These are phyloP conservation scores for Acanthochlamys bracteata DNA, from an alignment of 106 monocot species.

Conservation along the genomic window DNA sequence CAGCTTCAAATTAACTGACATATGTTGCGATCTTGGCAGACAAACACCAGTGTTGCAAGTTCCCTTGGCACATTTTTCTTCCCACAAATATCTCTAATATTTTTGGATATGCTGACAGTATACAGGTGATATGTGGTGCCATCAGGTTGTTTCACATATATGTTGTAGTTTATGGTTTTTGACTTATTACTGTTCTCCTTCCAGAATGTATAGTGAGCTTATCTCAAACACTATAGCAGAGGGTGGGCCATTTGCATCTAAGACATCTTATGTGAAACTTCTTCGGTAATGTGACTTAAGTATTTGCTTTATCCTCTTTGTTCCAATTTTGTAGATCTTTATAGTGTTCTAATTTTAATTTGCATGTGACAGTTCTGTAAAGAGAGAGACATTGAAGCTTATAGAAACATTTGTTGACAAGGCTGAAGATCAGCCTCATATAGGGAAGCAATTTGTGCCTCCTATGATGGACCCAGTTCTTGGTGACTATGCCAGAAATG, in stretches of 20 bases:
- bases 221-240: constrained; percentile 89
- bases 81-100: constrained; percentile 87
- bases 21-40: constrained; percentile 30
- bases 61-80: constrained; percentile 88
- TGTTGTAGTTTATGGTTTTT: background rate
- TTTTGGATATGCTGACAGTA: constrained; percentile 96
- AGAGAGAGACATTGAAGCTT: constrained; percentile 90
- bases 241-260: constrained; percentile 94
- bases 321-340: background rate
- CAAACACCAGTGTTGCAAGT: constrained; percentile 90
- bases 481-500: constrained; percentile 94
- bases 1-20: no score
- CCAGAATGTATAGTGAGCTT: constrained; percentile 99
- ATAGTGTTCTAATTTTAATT: background rate
- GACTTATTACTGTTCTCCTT: background rate
- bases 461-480: constrained; percentile 99
- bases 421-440: constrained; percentile 80
- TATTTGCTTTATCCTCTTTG: background rate
- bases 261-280: constrained; percentile 92
- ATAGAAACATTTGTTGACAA: constrained; percentile 98
- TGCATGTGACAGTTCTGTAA: constrained; percentile 71
- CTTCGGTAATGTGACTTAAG: constrained; percentile 37
- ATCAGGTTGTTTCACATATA: background rate
- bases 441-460: constrained; percentile 95
- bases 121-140: constrained; percentile 45